Percentiles rank a stretch among this genome's conserved stretches.
Evolutionary conservation across 495 filamentous ascomycete genomes (phyloP).

Genomic region (Cryomyces antarcticus): DNA sequence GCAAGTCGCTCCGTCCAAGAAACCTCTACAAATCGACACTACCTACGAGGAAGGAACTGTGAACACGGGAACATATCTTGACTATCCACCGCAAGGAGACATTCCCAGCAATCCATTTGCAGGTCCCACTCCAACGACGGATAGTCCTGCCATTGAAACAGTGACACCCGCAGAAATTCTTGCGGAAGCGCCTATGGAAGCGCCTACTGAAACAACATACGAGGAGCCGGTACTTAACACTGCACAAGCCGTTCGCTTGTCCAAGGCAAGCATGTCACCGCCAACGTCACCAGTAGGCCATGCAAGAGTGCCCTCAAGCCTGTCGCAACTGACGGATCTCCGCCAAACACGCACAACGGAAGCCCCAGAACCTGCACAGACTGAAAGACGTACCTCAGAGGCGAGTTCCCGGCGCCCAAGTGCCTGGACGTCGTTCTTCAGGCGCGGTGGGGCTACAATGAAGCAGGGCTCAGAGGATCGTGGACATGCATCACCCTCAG

Average conservation of each 20-base stretch:
- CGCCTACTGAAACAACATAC: conserved; percentile 16
- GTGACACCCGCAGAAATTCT: conserved; percentile 9
- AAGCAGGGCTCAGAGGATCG: conserved; percentile 38
- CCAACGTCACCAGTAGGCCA: conserved; percentile 34
- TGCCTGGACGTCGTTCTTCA: conserved; percentile 55
- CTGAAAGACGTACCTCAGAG: conserved; percentile 18
- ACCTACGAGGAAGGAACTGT: conserved; percentile 3
- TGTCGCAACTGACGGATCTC: conserved; percentile 34
- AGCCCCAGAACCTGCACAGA: neutral
- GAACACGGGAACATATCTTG: conserved; percentile 3
- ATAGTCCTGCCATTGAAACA: conserved; percentile 6
- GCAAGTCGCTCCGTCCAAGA: neutral
- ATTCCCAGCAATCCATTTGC: conserved; percentile 8
- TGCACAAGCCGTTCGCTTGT: conserved; percentile 27
- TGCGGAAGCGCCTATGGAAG: too few species aligned
- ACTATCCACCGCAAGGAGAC: neutral
- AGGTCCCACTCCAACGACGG: conserved; percentile 2
- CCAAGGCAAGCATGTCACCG: conserved; percentile 33
- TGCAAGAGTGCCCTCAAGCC: conserved; percentile 26
- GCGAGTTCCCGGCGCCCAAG: conserved; percentile 22
- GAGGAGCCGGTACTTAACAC: conserved; percentile 27
- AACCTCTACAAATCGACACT: neutral
- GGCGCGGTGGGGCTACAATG: conserved; percentile 31
- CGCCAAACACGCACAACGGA: conserved; percentile 8
- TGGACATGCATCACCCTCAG: conserved; percentile 28